Evolutionary conservation across 2,329 filamentous ascomycete species (phyloP), one percentile per base, ranked within the genome.

Genomic region (Aureobasidium subglaciale): DNA sequence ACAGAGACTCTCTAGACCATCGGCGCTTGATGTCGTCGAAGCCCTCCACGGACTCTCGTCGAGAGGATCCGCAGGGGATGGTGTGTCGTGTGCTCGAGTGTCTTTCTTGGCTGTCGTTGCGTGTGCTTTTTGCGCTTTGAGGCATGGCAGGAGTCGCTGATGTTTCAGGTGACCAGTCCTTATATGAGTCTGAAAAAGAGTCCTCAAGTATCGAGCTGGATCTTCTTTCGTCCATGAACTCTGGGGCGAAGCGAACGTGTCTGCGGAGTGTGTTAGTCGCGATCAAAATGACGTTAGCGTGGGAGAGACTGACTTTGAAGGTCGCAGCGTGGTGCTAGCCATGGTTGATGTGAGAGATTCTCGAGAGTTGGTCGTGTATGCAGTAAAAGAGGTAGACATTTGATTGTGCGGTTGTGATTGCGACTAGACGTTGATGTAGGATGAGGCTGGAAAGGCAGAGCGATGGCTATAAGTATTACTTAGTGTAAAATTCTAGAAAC

Each of bases 1-100:
- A 54, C 29, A 54, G 11, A 4, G 34, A 38, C 18, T 54, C 50
- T 15, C 24, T 18, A 5, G 32, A 54, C 50, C 50, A 54, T 27
- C 50, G 50, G n/a, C 50, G 50, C 13, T 20, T 42, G 5, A 54
- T 24, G 11, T 54, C 50, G 11, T 54, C 50, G 38, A 54, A 54
- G 10, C n/a, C 20, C n/a, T 54, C 34, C 9, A 54, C 38, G 5
- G 50, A 54, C 27, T 54, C 50, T 34, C 50, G 27, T 43, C 50
- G 27, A 6, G 37, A 24, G 10, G 29, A 42, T 13, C 50, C 38
- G 10, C 13, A 9, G 9, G 50, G 38, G 5, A 54, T 27, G 15
- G 50, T 38, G 29, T 54, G 50, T 7, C 38, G 18, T 15, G 34
- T 34, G 25, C 24, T 38, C 3, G 50, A 30, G n/a, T 54, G 50